A percentile compares a stretch with the other conserved stretches of the same genome.
These are phyloP conservation scores for Microsporum audouinii DNA, from an alignment of 2,329 filamentous ascomycete genomes.

Conservation along the genomic window DNA sequence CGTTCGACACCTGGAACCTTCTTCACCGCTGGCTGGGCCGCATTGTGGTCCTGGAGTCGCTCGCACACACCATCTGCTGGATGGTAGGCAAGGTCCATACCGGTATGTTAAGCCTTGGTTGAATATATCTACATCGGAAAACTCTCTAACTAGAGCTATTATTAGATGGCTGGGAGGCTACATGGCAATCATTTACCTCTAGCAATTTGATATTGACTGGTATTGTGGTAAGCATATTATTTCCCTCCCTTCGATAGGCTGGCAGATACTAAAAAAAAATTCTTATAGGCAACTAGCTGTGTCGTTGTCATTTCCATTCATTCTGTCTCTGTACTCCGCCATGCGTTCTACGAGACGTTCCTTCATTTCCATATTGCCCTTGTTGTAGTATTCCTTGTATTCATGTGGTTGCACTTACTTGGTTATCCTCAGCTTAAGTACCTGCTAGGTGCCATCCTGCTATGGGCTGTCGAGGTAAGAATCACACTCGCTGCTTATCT, in stretches of 20 bases:
- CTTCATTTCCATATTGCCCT: slow-evolving; percentile 73
- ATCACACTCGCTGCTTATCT: not conserved
- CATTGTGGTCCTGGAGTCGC: slow-evolving; percentile 55
- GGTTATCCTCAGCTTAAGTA: slow-evolving; percentile 61
- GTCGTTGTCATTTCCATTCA: slow-evolving; percentile 57
- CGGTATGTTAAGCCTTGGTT: slow-evolving; percentile 33
- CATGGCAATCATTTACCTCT: slow-evolving; percentile 22
- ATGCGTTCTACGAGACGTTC: slow-evolving; percentile 97
- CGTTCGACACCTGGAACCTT: slow-evolving; percentile 36
- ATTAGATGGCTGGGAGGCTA: slow-evolving; percentile 27
- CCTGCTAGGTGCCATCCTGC: slow-evolving; percentile 58
- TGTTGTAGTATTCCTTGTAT: slow-evolving; percentile 54
- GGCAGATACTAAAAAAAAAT: slow-evolving; percentile 8
- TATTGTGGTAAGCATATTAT: slow-evolving; percentile 32
- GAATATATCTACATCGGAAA: not conserved
- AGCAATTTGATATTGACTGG: slow-evolving; percentile 31
- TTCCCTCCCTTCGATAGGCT: slow-evolving; percentile 23
- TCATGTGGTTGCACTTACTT: slow-evolving; percentile 69
- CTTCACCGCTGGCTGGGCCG: slow-evolving; percentile 67
- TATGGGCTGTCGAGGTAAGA: slow-evolving; percentile 60
- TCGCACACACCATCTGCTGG: slow-evolving; percentile 64
- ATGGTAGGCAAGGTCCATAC: slow-evolving; percentile 52
- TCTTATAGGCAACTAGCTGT: slow-evolving; percentile 33
- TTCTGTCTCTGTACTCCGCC: slow-evolving; percentile 68
- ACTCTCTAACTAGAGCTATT: not conserved